These are phyloP conservation scores for Bacidia rubella DNA, from an alignment of 495 filamentous ascomycete species.

Conservation along the genomic window DNA sequence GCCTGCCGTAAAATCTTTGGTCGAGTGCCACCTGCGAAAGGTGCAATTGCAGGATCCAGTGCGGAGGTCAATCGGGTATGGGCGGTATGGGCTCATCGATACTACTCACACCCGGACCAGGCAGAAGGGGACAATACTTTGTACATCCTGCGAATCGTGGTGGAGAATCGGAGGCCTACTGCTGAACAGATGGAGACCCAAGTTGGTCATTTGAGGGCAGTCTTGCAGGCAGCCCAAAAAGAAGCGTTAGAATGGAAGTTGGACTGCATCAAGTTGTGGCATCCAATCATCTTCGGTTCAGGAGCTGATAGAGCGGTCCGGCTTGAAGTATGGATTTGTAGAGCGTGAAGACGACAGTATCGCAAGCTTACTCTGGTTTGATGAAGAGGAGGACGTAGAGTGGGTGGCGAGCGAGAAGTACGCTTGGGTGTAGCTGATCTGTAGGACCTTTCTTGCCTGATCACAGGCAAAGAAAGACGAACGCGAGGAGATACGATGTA, in stretches of 20 bases:
- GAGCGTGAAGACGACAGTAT: slow-evolving; percentile 14
- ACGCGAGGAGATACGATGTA: too few relatives aligned
- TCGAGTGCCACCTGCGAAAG: too few relatives aligned
- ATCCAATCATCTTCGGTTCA: slow-evolving; percentile 12
- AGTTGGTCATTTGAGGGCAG: too few relatives aligned
- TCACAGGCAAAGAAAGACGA: background rate
- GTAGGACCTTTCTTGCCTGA: background rate
- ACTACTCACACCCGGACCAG: too few relatives aligned
- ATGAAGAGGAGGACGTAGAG: background rate
- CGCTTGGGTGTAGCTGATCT: slow-evolving; percentile 7
- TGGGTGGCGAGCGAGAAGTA: slow-evolving; percentile 8
- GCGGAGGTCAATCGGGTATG: too few relatives aligned
- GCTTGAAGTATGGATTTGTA: background rate
- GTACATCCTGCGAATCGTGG: too few relatives aligned
- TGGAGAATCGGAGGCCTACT: too few relatives aligned
- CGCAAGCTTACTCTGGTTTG: slow-evolving; percentile 12
- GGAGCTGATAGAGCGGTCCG: slow-evolving; percentile 7
- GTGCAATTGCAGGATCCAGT: too few relatives aligned
- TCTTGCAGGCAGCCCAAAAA: slow-evolving; percentile 13
- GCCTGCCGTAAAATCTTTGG: too few relatives aligned
- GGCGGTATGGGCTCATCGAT: too few relatives aligned
- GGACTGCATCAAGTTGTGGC: slow-evolving; percentile 12
- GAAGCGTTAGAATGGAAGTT: slow-evolving; percentile 16
- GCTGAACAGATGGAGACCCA: too few relatives aligned
- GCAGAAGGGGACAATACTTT: too few relatives aligned